Evolutionary conservation across 2,329 filamentous ascomycete species (phyloP), one percentile per base, ranked within the genome.

Genomic region (Aspergillus thermomutatus): DNA sequence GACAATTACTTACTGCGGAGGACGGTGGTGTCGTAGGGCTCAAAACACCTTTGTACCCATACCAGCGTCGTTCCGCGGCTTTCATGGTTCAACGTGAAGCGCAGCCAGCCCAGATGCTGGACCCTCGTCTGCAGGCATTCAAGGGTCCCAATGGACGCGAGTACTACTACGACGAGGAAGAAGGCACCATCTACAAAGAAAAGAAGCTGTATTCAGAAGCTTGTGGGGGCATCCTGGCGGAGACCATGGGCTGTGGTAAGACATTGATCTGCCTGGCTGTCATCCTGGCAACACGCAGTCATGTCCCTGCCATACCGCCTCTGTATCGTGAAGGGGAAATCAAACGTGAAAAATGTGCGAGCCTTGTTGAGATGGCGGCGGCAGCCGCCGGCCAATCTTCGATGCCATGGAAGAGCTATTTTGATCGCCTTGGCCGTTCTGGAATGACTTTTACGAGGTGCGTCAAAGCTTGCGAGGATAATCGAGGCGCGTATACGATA

Each of bases 1-100:
- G 66, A 11, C 67, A 73, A 27, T 49, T 77, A 26, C 63, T 79
- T 11, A 64, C 62, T 2, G 61, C 47, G 28, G 52, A 55, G 17
- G 47, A 58, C 3, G 59, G 62, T 37, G 58, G 66, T 31, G 64
- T 77, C 5, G 48, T 65, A 50, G 73, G 77, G 31, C 67, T 80
- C 26, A 74, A 76, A 56, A 90, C 90, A 0, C 75, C 75, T 0
- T 77, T 97, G 0, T 90, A 94, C 68, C 81, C 83, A 0, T 95
- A 96, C 65, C 93, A 97, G 70, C 82, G 87, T 51, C 83, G 88
- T 47, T 93, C 92, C 1, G 88, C 89, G 0, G 90, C 90, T 3
- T 71, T 88, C 27, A 97, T 97, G 92, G 75, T 96, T 19, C 88
- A 94, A 69, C 86, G 88, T 53, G 93, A 97, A 72, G 74, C 82